Percentiles rank a stretch among this genome's conserved stretches.
Evolutionary conservation across 257 asterid genomes (phyloP).

Genomic region (Ajuga chamaepitys): DNA sequence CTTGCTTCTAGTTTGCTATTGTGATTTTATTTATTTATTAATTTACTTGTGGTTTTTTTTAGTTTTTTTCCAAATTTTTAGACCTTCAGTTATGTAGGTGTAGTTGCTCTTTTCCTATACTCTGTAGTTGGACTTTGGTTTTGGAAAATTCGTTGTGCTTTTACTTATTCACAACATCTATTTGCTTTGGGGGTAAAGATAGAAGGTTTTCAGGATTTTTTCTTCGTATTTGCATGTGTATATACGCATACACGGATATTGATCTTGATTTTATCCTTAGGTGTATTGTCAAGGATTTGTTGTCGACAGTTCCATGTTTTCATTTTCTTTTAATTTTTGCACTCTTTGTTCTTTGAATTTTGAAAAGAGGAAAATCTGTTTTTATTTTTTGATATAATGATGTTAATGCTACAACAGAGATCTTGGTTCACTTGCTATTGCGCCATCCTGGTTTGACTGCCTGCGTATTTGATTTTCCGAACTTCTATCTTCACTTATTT

Average conservation of each 20-base stretch:
- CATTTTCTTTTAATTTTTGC: not conserved
- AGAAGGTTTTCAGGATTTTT: not conserved
- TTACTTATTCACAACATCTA: not conserved
- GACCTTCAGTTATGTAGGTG: not conserved
- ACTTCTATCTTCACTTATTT: slow-evolving; percentile 5
- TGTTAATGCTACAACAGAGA: not conserved
- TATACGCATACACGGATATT: too few species aligned
- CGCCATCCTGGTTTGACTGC: not conserved
- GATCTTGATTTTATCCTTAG: too few species aligned
- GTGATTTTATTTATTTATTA: not conserved
- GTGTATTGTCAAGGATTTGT: not conserved
- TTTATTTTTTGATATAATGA: not conserved
- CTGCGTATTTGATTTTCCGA: slow-evolving; percentile 1
- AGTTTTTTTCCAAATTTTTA: not conserved
- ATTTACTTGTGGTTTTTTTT: not conserved
- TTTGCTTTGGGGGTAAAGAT: not conserved
- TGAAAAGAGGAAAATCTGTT: too few species aligned
- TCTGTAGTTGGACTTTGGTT: not conserved
- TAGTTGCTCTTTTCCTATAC: not conserved
- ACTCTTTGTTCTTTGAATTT: not conserved
- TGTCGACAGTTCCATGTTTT: not conserved
- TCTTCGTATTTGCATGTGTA: not conserved
- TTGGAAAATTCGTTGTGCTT: not conserved
- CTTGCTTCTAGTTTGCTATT: not conserved
- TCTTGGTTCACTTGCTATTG: not conserved